Conservation (phyloP, 2,329 filamentous ascomycete species). For the Phymatotrichopsis omnivora region DNA sequence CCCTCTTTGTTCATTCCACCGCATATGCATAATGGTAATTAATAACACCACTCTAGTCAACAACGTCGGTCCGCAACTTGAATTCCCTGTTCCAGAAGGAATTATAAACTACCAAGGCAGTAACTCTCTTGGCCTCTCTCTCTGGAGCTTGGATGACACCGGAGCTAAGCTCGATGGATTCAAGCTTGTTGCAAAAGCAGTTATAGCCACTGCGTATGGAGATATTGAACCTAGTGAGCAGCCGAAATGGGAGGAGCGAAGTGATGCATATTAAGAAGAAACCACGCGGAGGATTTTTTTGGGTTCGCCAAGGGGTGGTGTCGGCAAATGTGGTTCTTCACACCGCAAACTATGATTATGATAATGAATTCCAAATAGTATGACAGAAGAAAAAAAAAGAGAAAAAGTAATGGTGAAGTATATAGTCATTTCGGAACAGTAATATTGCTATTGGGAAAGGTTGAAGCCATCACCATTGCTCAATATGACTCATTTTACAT, state of each 20-base stretch:
- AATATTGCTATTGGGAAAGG: too few species aligned
- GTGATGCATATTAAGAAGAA: slow-evolving; percentile 42
- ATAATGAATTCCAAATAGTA: too few species aligned
- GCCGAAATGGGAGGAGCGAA: slow-evolving; percentile 40
- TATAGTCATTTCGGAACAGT: too few species aligned
- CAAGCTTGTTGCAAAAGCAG: slow-evolving; percentile 41
- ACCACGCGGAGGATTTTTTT: too few species aligned
- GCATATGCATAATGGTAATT: not conserved
- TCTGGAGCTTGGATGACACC: slow-evolving; percentile 54
- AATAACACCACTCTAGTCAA: slow-evolving; percentile 41
- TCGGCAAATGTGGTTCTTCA: too few species aligned
- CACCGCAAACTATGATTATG: too few species aligned
- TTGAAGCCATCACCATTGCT: too few species aligned
- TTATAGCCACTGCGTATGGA: slow-evolving; percentile 44
- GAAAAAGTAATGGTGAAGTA: too few species aligned
- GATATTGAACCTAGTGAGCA: slow-evolving; percentile 41
- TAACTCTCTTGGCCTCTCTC: slow-evolving; percentile 57
- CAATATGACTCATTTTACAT: too few species aligned
- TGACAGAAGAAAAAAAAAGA: too few species aligned
- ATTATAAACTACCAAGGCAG: slow-evolving; percentile 59
- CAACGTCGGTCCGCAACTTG: slow-evolving; percentile 64
- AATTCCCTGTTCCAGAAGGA: slow-evolving; percentile 51
- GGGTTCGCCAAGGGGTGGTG: too few species aligned
- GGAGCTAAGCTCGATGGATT: slow-evolving; percentile 50
- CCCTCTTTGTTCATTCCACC: slow-evolving; percentile 31